Percentiles rank a stretch among this genome's conserved stretches.
phyloP scores from a whole-genome alignment of 2,329 filamentous ascomycete species.

The Hymenoscyphus repandus region DNA sequence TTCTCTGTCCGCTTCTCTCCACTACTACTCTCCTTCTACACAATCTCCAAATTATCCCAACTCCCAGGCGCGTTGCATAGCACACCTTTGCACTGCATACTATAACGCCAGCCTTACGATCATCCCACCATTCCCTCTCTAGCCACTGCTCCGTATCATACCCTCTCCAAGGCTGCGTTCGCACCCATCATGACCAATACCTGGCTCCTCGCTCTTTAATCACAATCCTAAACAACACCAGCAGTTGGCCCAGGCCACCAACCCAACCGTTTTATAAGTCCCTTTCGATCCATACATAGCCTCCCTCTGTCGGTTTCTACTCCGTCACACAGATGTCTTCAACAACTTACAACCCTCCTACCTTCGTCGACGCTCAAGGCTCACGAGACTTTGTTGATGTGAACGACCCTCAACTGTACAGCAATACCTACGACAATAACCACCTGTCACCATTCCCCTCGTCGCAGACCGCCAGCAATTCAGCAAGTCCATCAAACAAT shows the following conservation, averaged over 20 bases:
- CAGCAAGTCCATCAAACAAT: constrained; percentile 27
- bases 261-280: constrained; percentile 17
- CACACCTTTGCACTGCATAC: background rate
- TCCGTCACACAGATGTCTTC: constrained; percentile 29
- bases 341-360: constrained; percentile 20
- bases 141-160: constrained; percentile 11
- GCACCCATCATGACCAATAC: constrained; percentile 21
- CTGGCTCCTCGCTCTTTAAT: constrained; percentile 21
- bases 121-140: background rate
- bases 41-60: background rate
- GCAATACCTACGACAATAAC: constrained; percentile 17
- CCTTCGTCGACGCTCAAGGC: constrained; percentile 21
- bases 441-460: constrained; percentile 26
- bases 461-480: constrained; percentile 27
- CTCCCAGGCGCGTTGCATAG: background rate
- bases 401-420: constrained; percentile 19
- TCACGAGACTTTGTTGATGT: constrained; percentile 22
- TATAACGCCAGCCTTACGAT: background rate
- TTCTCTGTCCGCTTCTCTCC: background rate
- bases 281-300: constrained; percentile 23
- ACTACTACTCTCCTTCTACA: background rate
- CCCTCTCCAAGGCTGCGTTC: constrained; percentile 21
- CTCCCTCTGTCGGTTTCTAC: constrained; percentile 16
- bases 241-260: constrained; percentile 16
- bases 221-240: constrained; percentile 6